Base-by-base conservation (phyloP, 2,329 filamentous ascomycete genomes). In the Zalaria obscura region DNA sequence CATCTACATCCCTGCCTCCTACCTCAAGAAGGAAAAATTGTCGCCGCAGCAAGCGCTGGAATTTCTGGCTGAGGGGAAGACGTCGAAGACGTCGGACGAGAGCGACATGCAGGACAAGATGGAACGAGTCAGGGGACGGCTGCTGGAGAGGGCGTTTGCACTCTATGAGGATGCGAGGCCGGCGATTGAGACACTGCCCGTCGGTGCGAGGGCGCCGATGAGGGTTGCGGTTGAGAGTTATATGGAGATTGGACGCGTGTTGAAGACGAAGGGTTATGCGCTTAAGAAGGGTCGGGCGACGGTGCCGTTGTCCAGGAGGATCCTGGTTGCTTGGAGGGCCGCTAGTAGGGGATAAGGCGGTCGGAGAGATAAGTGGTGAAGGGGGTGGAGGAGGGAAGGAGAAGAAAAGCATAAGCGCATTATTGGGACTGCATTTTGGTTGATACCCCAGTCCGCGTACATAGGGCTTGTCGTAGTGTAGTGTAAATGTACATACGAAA, bases 221-320 rank as follows among this genome's bases (percentile, higher is more conserved):
- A 66, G 76, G 8, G 78, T 83, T 4, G 79, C 78, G 1, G 77
- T 84, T 0, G 79, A 84, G 57, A 83, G 78, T 48, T 84, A 85
- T 52, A 80, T 85, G 73, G 78, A 83, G 55, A 85, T 85, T 54
- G 80, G 78, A 9, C 61, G 77, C 35, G 73, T 78, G n/a, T 52
- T 83, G 26, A 59, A 64, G 41, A 62, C 69, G 42, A 56, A 64
- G 18, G 60, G 64, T 5, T 67, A 65, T 45, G 49, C 55, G 27
- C 57, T 68, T 3, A 68, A 63, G 43, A 61, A 57, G 31, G 66
- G 65, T 4, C 53, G 60, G 36, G 67, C 67, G 9, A 70, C 66
- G 10, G 68, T 71, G 38, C 64, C 67, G 5, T 62, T 56, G 45
- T 57, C 56, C 56, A 60, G 64, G 51, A 65, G 77, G 45, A 51